phyloP scores from a whole-genome alignment of 1,139 yeast genomes.

The Diutina sp. region DNA sequence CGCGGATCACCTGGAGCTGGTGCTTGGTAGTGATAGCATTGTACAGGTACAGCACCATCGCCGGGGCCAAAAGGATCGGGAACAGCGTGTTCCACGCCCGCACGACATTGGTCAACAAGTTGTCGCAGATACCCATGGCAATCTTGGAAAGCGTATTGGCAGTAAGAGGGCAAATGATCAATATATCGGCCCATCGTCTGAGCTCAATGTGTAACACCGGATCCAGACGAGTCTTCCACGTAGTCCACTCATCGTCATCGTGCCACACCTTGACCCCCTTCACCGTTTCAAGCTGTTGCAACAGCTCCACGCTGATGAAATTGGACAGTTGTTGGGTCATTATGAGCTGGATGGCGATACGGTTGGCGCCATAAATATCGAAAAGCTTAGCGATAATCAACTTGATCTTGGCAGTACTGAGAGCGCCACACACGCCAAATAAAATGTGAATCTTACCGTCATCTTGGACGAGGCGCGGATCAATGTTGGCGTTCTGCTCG shows the following conservation, averaged over 20 bases:
- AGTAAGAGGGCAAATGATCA: constrained; percentile 78
- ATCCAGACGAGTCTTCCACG: constrained; percentile 77
- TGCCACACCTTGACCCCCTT: constrained; percentile 63
- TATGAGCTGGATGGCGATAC: constrained; percentile 67
- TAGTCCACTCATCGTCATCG: constrained; percentile 84
- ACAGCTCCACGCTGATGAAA: constrained; percentile 53
- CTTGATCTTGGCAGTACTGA: constrained; percentile 66
- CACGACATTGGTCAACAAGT: constrained; percentile 72
- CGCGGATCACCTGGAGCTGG: constrained; percentile 61
- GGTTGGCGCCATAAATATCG: constrained; percentile 66
- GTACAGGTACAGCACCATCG: constrained; percentile 87
- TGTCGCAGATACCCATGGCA: constrained; percentile 82
- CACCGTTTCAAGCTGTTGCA: constrained; percentile 18
- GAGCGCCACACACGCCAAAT: constrained; percentile 84
- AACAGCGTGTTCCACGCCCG: constrained; percentile 89
- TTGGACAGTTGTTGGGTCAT: constrained; percentile 76
- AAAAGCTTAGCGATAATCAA: constrained; percentile 63
- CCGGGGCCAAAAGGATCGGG: constrained; percentile 83
- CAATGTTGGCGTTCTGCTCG: constrained; percentile 45
- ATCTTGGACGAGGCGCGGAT: constrained; percentile 77
- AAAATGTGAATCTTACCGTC: constrained; percentile 84
- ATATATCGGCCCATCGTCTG: constrained; percentile 90
- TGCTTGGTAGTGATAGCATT: constrained; percentile 79
- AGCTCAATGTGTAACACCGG: constrained; percentile 89
- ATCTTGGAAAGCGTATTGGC: constrained; percentile 89